These are phyloP conservation scores for Populus deltoides DNA, from an alignment of 345 rosid genomes.

Conservation along the genomic window DNA sequence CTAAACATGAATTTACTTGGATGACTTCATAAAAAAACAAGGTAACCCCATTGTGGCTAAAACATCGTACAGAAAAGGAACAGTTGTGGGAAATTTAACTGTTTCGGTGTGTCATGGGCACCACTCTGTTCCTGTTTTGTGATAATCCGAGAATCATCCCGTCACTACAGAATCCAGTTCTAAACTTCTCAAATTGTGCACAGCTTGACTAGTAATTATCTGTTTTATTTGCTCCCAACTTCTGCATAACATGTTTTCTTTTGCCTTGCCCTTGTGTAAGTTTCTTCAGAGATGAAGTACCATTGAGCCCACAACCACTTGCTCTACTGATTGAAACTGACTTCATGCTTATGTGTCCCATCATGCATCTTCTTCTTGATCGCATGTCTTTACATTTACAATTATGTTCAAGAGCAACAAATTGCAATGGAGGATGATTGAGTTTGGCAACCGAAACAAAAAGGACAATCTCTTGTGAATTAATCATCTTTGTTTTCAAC, in stretches of 20 bases:
- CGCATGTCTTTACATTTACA: neutral
- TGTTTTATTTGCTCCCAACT: neutral
- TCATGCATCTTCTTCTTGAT: neutral
- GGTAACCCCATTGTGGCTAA: neutral
- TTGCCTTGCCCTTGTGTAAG: neutral
- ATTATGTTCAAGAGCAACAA: neutral
- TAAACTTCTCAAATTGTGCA: neutral
- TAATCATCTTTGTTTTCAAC: neutral
- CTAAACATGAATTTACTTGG: slow-evolving; percentile 7
- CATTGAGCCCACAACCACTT: neutral
- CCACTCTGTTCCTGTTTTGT: neutral
- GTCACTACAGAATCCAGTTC: neutral
- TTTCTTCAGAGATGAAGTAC: neutral
- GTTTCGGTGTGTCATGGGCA: neutral
- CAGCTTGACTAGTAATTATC: neutral
- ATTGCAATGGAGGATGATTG: neutral
- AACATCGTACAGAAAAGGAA: neutral
- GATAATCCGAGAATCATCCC: neutral
- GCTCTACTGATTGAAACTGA: neutral
- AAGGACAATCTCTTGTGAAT: neutral
- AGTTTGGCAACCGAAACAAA: neutral
- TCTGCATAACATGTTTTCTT: neutral
- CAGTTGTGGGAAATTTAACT: neutral
- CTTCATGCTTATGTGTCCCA: neutral
- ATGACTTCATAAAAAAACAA: neutral